Percentiles rank a stretch among this genome's conserved stretches.
Evolutionary conservation across 208 protist genomes (phyloP).

Genomic region (Trypanosoma brucei): DNA sequence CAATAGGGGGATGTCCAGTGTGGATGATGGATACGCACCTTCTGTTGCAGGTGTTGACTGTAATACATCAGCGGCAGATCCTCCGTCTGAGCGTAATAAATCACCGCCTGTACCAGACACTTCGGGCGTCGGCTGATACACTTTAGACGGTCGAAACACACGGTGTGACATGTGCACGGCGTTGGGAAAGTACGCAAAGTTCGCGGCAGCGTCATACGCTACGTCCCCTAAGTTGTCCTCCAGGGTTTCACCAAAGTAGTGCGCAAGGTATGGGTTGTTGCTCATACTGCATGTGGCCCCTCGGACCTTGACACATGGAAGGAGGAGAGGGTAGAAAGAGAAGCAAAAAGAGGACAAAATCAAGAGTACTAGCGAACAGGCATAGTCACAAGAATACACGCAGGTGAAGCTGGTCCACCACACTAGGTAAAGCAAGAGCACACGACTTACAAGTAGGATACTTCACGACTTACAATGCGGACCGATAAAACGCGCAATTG

Average conservation of each 20-base stretch:
- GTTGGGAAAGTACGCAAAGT: conserved; percentile 48
- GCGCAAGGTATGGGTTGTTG: conserved; percentile 64
- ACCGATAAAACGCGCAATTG: too few relatives aligned
- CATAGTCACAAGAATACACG: too few relatives aligned
- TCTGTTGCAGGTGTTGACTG: not conserved
- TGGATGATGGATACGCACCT: not conserved
- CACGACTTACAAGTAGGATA: too few relatives aligned
- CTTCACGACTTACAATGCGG: too few relatives aligned
- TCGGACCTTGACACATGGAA: conserved; percentile 13
- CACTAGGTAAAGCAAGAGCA: too few relatives aligned
- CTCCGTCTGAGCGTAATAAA: not conserved
- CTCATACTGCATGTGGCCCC: conserved; percentile 31
- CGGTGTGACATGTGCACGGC: conserved; percentile 58
- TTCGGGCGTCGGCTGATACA: not conserved
- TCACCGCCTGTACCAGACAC: not conserved
- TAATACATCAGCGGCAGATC: not conserved
- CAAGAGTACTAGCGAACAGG: not conserved
- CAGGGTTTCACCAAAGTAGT: conserved; percentile 56
- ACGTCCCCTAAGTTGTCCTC: conserved; percentile 25
- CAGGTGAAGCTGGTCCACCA: too few relatives aligned
- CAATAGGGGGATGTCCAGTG: not conserved
- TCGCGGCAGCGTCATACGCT: conserved; percentile 32
- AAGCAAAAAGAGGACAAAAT: not conserved
- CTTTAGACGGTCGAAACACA: conserved; percentile 43
- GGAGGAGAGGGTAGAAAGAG: conserved; percentile 7